phyloP scores from a whole-genome alignment of 1,139 yeast species.

The Geotrichum cucujoidarum region DNA sequence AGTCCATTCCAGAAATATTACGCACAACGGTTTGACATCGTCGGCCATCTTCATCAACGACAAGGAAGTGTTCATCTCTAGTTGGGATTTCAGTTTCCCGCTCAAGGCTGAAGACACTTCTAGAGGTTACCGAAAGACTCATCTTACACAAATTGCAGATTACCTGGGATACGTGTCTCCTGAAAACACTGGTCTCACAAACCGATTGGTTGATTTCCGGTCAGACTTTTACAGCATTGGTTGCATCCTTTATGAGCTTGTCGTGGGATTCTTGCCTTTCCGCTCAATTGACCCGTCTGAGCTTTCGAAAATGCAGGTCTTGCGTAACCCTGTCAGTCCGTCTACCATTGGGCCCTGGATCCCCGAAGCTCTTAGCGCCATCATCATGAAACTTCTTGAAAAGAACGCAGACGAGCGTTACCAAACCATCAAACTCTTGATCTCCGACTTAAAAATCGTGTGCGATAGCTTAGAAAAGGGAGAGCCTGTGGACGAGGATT shows the following conservation, averaged over 20 bases:
- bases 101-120: slow-evolving; percentile 45
- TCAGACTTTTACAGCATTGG: slow-evolving; percentile 53
- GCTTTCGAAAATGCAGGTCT: slow-evolving; percentile 43
- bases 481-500: slow-evolving; percentile 24
- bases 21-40: slow-evolving; percentile 49
- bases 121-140: slow-evolving; percentile 31
- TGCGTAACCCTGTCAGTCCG: slow-evolving; percentile 44
- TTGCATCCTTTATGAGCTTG: slow-evolving; percentile 46
- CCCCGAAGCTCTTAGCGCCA: slow-evolving; percentile 39
- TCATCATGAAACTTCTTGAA: slow-evolving; percentile 45
- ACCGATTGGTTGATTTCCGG: slow-evolving; percentile 44
- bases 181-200: slow-evolving; percentile 45
- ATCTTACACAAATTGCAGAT: slow-evolving; percentile 36
- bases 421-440: slow-evolving; percentile 39
- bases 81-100: slow-evolving; percentile 51
- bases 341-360: slow-evolving; percentile 39
- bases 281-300: slow-evolving; percentile 42
- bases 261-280: slow-evolving; percentile 48
- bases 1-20: slow-evolving; percentile 45
- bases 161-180: slow-evolving; percentile 51
- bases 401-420: slow-evolving; percentile 45
- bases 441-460: slow-evolving; percentile 39
- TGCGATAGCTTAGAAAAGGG: slow-evolving; percentile 24
- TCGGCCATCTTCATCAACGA: slow-evolving; percentile 39
- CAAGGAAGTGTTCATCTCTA: slow-evolving; percentile 41